phyloP scores from a whole-genome alignment of 1,284 basidiomycete species.

The Apiotrichum domesticum region DNA sequence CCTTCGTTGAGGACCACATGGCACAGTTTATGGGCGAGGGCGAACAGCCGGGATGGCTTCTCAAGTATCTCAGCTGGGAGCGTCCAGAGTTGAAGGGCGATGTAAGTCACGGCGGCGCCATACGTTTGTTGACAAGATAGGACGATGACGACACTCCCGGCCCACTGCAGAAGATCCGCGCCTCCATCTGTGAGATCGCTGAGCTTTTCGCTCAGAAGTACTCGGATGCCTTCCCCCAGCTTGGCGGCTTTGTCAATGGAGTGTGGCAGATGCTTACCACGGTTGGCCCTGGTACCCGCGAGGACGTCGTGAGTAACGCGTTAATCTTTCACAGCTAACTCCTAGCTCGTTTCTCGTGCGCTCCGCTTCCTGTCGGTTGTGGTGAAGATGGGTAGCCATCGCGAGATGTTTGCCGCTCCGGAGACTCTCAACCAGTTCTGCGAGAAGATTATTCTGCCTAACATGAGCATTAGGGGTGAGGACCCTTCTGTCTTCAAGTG shows the following conservation, averaged over 20 bases:
- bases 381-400: constrained; percentile 76
- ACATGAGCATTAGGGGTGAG: constrained; percentile 69
- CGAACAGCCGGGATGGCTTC: constrained; percentile 59
- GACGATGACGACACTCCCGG: constrained; percentile 78
- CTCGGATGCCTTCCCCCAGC: constrained; percentile 74
- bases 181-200: constrained; percentile 82
- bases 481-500: neutral
- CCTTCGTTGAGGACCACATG: constrained; percentile 86
- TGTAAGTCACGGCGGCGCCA: constrained; percentile 50
- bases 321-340: neutral
- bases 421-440: constrained; percentile 78
- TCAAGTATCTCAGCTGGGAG: constrained; percentile 73
- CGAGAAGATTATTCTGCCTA: constrained; percentile 87
- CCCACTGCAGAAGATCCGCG: constrained; percentile 77
- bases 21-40: constrained; percentile 66
- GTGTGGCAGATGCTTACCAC: constrained; percentile 83
- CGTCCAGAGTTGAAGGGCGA: constrained; percentile 63
- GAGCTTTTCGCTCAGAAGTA: constrained; percentile 92
- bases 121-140: constrained; percentile 46
- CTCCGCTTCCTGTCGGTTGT: constrained; percentile 88
- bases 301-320: constrained; percentile 62
- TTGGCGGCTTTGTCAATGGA: constrained; percentile 77
- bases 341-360: constrained; percentile 82
- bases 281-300: constrained; percentile 58
- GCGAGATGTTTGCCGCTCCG: constrained; percentile 55